Conservation (phyloP, 2,329 filamentous ascomycete species). For the Ophiostoma himal-ulmi region DNA sequence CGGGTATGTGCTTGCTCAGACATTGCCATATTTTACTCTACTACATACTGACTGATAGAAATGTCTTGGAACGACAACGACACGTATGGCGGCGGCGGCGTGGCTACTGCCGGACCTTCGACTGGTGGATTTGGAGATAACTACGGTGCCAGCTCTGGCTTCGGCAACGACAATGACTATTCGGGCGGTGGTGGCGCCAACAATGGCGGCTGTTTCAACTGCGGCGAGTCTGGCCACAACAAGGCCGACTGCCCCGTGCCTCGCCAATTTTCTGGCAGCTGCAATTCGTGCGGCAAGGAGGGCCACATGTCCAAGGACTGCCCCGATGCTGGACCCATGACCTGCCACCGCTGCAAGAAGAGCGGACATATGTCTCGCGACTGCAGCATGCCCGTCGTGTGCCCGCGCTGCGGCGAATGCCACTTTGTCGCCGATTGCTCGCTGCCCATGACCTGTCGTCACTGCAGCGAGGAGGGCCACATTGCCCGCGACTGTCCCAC, state of each 20-base stretch:
- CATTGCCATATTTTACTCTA: background rate
- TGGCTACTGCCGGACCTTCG: background rate
- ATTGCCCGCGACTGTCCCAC: conserved; percentile 50
- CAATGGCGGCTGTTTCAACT: conserved; percentile 54
- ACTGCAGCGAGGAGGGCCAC: conserved; percentile 45
- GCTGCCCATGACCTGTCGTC: conserved; percentile 30
- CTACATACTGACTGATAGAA: background rate
- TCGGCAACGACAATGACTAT: conserved; percentile 13
- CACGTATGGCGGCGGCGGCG: background rate
- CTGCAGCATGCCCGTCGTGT: conserved; percentile 48
- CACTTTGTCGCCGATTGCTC: conserved; percentile 52
- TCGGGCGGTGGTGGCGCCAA: conserved; percentile 31
- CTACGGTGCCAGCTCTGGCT: background rate
- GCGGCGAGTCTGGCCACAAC: conserved; percentile 52
- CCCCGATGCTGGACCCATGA: conserved; percentile 34
- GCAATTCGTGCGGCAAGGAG: conserved; percentile 41
- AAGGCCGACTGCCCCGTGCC: conserved; percentile 58
- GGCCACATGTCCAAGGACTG: conserved; percentile 51
- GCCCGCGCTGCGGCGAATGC: conserved; percentile 43
- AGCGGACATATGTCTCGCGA: conserved; percentile 52
- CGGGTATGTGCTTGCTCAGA: background rate
- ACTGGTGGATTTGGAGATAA: conserved; percentile 14
- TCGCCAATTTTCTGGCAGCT: conserved; percentile 35
- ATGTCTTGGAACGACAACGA: conserved; percentile 61
- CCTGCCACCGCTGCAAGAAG: conserved; percentile 37